Conservation (phyloP, 129 eudicot genomes). For the Flaveria trinervia region DNA sequence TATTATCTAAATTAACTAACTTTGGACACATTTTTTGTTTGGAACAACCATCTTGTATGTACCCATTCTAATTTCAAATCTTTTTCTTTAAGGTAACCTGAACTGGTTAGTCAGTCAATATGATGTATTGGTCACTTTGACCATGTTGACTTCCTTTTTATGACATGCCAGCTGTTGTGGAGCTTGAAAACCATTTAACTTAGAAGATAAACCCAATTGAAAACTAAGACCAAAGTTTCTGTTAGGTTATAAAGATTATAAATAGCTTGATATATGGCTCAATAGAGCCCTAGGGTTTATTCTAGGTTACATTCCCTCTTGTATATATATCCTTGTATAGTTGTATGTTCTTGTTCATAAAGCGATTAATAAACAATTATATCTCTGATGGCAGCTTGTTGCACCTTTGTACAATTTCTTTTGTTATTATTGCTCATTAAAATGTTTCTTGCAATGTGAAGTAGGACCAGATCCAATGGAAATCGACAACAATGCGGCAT, state of each 20-base stretch:
- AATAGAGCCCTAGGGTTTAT: background rate
- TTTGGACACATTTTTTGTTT: background rate
- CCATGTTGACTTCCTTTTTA: background rate
- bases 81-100: background rate
- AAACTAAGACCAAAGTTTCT: background rate
- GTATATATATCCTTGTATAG: background rate
- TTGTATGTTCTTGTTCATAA: background rate
- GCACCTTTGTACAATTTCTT: background rate
- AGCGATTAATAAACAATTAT: background rate
- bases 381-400: background rate
- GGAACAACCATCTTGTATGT: background rate
- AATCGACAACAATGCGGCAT: slow-evolving; percentile 50
- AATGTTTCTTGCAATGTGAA: slow-evolving; percentile 19
- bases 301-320: background rate
- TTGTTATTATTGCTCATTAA: slow-evolving; percentile 5
- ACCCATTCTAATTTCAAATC: background rate
- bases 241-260: background rate
- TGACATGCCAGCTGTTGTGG: slow-evolving; percentile 9
- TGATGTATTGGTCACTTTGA: slow-evolving; percentile 1
- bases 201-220: background rate
- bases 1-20: background rate
- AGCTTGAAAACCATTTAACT: slow-evolving; percentile 2
- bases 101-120: background rate
- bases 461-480: slow-evolving; percentile 89
- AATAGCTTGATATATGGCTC: background rate